A percentile compares a stretch with the other conserved stretches of the same genome.
Evolutionary conservation across 2,329 filamentous ascomycete genomes (phyloP).

Genomic region (Ustilaginoidea virens): DNA sequence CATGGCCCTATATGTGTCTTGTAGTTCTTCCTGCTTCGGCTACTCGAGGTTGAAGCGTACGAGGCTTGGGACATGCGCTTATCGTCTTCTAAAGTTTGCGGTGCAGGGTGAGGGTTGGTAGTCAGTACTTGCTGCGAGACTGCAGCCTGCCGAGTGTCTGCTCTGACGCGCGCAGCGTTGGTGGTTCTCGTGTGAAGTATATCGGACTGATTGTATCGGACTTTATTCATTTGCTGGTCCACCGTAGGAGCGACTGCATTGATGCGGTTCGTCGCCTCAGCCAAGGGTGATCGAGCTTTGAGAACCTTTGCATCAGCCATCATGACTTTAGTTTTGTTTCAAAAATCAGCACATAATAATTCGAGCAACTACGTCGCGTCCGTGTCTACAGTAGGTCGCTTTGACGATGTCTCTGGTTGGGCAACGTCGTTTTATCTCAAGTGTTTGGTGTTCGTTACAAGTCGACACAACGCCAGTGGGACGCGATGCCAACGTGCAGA

Average conservation of each 20-base stretch:
- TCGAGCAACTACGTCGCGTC: constrained; percentile 4
- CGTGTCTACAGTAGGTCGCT: neutral
- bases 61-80: constrained; percentile 25
- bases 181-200: constrained; percentile 3
- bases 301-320: constrained; percentile 17
- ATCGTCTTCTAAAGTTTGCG: constrained; percentile 16
- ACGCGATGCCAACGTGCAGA: no score
- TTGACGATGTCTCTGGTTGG: neutral
- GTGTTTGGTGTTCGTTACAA: no score
- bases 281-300: constrained; percentile 24
- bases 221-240: constrained; percentile 15
- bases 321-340: constrained; percentile 8
- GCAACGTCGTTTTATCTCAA: neutral
- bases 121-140: neutral
- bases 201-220: constrained; percentile 12
- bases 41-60: constrained; percentile 24
- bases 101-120: constrained; percentile 8
- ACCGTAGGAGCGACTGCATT: constrained; percentile 22
- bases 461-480: no score
- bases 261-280: constrained; percentile 30
- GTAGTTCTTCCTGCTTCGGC: constrained; percentile 25
- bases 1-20: constrained; percentile 83
- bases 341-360: constrained; percentile 21
- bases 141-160: constrained; percentile 1
- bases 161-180: constrained; percentile 3